These are phyloP conservation scores for Capsella rubella DNA, from an alignment of 441 rosid genomes.

Conservation along the genomic window DNA sequence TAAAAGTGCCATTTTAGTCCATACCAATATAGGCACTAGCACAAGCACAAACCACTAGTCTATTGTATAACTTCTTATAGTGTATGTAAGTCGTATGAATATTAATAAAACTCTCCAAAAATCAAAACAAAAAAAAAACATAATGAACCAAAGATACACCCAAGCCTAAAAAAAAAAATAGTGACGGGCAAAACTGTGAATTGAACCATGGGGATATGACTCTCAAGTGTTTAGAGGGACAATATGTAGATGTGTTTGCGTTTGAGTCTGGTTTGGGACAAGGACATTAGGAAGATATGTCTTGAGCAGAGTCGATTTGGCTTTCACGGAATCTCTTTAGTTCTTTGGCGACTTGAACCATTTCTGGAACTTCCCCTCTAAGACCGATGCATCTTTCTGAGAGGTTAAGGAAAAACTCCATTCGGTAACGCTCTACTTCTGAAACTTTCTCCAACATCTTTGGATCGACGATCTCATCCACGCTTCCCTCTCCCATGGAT, in stretches of 20 bases:
- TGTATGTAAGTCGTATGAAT: background rate
- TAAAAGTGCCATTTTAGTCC: constrained; percentile 51
- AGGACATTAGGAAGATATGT: too few relatives aligned
- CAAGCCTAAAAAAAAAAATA: background rate
- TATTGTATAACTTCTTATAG: background rate
- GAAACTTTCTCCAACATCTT: background rate
- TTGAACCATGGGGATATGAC: too few relatives aligned
- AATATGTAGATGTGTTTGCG: too few relatives aligned
- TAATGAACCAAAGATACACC: background rate
- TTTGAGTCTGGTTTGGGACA: too few relatives aligned
- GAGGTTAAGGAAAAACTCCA: background rate
- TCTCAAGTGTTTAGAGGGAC: too few relatives aligned
- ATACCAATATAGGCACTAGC: constrained; percentile 51
- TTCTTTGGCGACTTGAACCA: background rate
- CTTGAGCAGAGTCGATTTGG: too few relatives aligned
- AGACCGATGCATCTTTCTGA: background rate
- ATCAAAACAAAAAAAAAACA: too few relatives aligned
- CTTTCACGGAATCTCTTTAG: background rate
- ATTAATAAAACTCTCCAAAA: background rate
- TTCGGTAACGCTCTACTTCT: background rate
- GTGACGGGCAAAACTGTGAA: background rate
- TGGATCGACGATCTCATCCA: background rate
- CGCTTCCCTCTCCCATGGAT: background rate
- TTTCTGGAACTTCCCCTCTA: background rate
- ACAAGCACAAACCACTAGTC: background rate